Base-by-base conservation (phyloP, 2,329 filamentous ascomycete species). In the Westerdykella aurantiaca region DNA sequence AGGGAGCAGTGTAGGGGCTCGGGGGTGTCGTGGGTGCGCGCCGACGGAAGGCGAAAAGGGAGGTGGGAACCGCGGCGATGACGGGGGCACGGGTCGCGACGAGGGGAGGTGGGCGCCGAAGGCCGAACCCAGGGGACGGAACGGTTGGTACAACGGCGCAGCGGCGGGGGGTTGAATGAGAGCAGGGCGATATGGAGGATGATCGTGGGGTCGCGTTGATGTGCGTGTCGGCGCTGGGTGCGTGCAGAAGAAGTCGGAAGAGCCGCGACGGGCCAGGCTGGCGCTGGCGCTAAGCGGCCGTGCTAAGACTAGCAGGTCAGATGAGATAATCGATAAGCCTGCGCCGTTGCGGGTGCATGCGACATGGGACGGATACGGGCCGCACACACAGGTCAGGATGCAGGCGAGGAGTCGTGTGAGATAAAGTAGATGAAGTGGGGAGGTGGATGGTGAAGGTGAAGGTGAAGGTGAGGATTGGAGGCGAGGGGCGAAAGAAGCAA, bases 251-350 rank as follows among this genome's bases (percentile, higher is more conserved):
- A 43, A 37, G 39, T 34, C 31, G 40, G 40, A 38, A 40, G 43
- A 46, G 45, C 45, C 46, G 47, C 49, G 50, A 47, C 34, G 45
- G 50, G 44, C 42, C 44, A 40, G 47, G 43, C 44, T 25, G 38
- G 39, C 46, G 31, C 38, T 31, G 39, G 44, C 44, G 47, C 44
- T 47, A 47, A 29, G 25, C 4, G 25, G 10, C 7, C 2, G 25
- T 29, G 11, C 25, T 29, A 29, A 29, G 25, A 12, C 25, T 29
- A 12, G 25, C 47, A 45, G 41, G 39, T 43, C 31, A 48, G 49
- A 53, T 53, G 49, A 46, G 43, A 38, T 45, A 54, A 53, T 52
- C 53, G 53, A 54, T 56, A 56, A 56, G 51, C 3, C 4, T 21
- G 11, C 4, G 25, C 10, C 11, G 25, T 12, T 29, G 17, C 33